Evolutionary conservation across 176 grass and related monocot genomes (phyloP).

Genomic region (Stipa capillata): DNA sequence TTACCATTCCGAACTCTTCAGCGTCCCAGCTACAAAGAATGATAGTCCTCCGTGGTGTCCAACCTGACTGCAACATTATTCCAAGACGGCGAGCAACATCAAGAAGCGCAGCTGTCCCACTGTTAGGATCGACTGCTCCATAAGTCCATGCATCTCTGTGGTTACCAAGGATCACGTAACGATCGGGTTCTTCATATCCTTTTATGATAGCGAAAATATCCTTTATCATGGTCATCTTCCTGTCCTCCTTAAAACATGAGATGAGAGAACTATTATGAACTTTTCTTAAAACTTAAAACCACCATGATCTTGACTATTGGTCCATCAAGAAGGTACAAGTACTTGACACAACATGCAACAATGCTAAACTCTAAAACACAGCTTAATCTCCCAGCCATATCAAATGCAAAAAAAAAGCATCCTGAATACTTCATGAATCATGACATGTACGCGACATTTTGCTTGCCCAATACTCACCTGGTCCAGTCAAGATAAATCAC

Average conservation of each 20-base stretch:
- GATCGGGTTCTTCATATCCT: slow-evolving; percentile 77
- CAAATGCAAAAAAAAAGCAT: background rate
- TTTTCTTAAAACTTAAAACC: background rate
- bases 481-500: background rate
- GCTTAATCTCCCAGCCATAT: background rate
- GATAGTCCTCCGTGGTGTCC: slow-evolving; percentile 82
- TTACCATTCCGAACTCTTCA: slow-evolving; percentile 99
- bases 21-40: slow-evolving; percentile 95
- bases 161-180: slow-evolving; percentile 91
- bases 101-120: slow-evolving; percentile 83
- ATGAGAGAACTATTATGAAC: slow-evolving; percentile 10
- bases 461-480: background rate
- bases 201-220: slow-evolving; percentile 65
- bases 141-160: slow-evolving; percentile 98
- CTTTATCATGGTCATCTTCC: slow-evolving; percentile 47
- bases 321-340: background rate
- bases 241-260: slow-evolving; percentile 70
- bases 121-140: slow-evolving; percentile 95
- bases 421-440: background rate
- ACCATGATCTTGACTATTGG: background rate
- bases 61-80: slow-evolving; percentile 67
- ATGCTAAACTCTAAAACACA: background rate
- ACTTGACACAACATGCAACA: background rate
- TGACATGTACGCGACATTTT: background rate
- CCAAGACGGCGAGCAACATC: slow-evolving; percentile 74